Evolutionary conservation across 805 yeast genomes (phyloP).

Genomic region (Ogataea thermomethanolica): DNA sequence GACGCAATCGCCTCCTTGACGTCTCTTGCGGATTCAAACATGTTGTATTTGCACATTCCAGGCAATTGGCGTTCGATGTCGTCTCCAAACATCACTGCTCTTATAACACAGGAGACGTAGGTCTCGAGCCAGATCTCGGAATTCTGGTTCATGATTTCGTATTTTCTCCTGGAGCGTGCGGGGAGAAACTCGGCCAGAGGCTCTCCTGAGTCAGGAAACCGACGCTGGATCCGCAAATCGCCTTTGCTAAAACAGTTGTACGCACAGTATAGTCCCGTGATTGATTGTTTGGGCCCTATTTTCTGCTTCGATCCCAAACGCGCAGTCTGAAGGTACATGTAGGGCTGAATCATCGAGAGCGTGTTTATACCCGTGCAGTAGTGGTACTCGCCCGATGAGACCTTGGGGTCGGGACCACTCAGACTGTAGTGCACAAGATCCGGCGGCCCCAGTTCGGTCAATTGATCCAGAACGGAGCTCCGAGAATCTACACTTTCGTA

Average conservation of each 20-base stretch:
- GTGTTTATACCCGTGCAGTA: conserved; percentile 52
- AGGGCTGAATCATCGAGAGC: conserved; percentile 49
- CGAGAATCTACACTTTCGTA: conserved; percentile 55
- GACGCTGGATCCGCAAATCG: conserved; percentile 68
- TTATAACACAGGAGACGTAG: conserved; percentile 52
- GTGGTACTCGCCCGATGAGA: conserved; percentile 45
- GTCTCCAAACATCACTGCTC: conserved; percentile 51
- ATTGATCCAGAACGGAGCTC: conserved; percentile 38
- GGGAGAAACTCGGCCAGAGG: conserved; percentile 46
- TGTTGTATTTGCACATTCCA: conserved; percentile 52
- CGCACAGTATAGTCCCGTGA: conserved; percentile 54
- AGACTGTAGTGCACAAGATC: conserved; percentile 54
- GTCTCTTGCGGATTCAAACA: conserved; percentile 34
- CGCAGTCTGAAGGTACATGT: conserved; percentile 50
- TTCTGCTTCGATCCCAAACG: conserved; percentile 34
- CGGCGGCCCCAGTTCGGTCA: conserved; percentile 67
- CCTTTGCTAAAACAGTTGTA: conserved; percentile 71
- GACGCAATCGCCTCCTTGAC: conserved; percentile 35
- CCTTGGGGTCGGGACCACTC: too few species aligned
- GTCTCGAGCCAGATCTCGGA: conserved; percentile 58
- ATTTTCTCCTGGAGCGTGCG: conserved; percentile 38
- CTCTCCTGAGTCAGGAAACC: conserved; percentile 46
- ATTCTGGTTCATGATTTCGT: conserved; percentile 37
- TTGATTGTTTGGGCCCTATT: conserved; percentile 30
- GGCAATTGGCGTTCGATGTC: conserved; percentile 55